Base-by-base conservation (phyloP, 441 rosid genomes). In the Metrosideros polymorpha region DNA sequence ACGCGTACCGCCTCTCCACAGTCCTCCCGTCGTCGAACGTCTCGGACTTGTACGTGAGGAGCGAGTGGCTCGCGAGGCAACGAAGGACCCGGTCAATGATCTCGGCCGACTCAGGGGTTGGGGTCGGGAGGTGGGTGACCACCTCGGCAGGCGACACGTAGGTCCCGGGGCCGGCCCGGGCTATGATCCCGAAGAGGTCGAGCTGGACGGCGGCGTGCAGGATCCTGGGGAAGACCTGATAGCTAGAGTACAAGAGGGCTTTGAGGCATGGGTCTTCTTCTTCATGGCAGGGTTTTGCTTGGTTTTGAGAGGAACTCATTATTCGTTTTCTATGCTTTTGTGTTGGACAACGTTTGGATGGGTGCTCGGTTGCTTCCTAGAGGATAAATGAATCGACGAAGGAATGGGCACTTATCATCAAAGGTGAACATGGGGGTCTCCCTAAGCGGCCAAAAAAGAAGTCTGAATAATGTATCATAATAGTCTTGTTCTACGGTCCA, bases 191-290 rank as follows among this genome's bases (percentile, higher is more conserved):
- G 49, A 86, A 86, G 63, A 86, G 84, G 54, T 83, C 85, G 83
- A 66, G 85, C n/a, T 86, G 83, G 76, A 86, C 83, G 30, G 88
- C 88, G 63, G 88, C 88, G 47, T 86, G 56, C 53, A 86, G 83
- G 66, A 86, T 52, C 35, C 43, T 54, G 1, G 88, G 88, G 85
- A 86, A 86, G 24, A 86, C 53, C 25, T 83, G 88, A 43, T 83
- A 86, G 61, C 85, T 49, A 54, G 85, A 63, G 52, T n/a, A 56
- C 24, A 86, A 27, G 59, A 83, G 50, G 83, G 88, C 88, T 19
- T 66, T 86, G 45, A 86, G 88, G 53, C 88, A 86, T 12, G 88
- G 83, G 17, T 86, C 86, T 3, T 86, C 83, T 24, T 86, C 85
- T 17, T 83, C 88, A 4, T 39, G 82, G 42, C 18, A 25, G 61